Evolutionary conservation across 2,329 filamentous ascomycete species (phyloP), one percentile per base, ranked within the genome.

Genomic region (Sporothrix dimorphospora): DNA sequence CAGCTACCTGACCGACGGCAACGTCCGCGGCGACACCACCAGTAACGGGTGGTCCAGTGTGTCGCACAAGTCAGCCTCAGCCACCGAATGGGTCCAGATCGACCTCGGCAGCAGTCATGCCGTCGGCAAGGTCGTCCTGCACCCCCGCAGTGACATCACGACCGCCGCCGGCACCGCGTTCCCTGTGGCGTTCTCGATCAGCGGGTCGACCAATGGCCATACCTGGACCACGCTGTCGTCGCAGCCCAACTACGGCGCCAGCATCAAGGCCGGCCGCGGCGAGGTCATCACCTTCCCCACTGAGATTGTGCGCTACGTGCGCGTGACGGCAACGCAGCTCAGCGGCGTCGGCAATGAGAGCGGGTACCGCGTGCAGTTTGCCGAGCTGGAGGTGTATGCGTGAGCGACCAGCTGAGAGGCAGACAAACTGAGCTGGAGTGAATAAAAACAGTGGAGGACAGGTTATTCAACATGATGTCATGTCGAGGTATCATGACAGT

Each of bases 201-300:
- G 5, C 2, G 59, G 59, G n/a, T 63, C 59, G 7, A 63, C 38
- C n/a, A n/a, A 27, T 21, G 38, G 59, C 59, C 8, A 11, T 9
- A 24, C 38, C n/a, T 65, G 59, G 59, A 45, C 59, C n/a, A 65
- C 59, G 11, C 38, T 65, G n/a, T 65, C 59, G 38, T 45, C 38
- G 38, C 59, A 65, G 59, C 59, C 59, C n/a, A 65, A 38, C 59
- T 65, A 65, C 59, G 59, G 59, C 59, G 59, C 59, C n/a, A 65
- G 59, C 59, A 45, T 65, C 38, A 65, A 65, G 59, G 59, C 59
- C 59, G 59, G 59, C n/a, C 59, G 38, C 8, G 38, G 14, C 4
- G 59, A 65, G 12, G 59, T 65, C 59, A 65, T 65, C 12, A 45
- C 59, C n/a, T 65, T 65, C 6, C n/a, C n/a, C n/a, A 42, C 11